Percentiles rank a stretch among this genome's conserved stretches.
These are phyloP conservation scores for Elasticomyces elasticus DNA, from an alignment of 495 filamentous ascomycete genomes.

Conservation along the genomic window DNA sequence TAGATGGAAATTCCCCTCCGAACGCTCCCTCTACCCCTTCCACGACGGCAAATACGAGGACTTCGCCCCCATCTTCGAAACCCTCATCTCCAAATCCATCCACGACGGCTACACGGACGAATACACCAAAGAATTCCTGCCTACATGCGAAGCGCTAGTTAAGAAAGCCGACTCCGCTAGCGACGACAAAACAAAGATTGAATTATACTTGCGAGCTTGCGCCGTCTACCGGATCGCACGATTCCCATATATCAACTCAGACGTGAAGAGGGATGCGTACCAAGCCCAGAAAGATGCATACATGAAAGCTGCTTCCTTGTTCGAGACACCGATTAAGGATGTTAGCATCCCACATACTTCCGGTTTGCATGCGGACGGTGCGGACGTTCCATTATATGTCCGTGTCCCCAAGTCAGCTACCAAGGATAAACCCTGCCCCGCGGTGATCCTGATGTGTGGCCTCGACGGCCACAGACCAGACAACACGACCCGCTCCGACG, in stretches of 20 bases:
- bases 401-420: conserved; percentile 41
- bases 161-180: conserved; percentile 35
- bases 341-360: conserved; percentile 46
- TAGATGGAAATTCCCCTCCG: conserved; percentile 49
- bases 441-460: conserved; percentile 60
- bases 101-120: conserved; percentile 52
- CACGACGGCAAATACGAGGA: conserved; percentile 62
- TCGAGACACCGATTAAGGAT: conserved; percentile 47
- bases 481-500: conserved; percentile 55
- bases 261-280: conserved; percentile 48
- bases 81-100: conserved; percentile 50
- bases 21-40: conserved; percentile 35
- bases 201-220: conserved; percentile 58
- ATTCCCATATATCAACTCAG: conserved; percentile 56
- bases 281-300: conserved; percentile 58
- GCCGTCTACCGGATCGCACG: conserved; percentile 61
- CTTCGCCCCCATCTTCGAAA: conserved; percentile 58
- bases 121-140: conserved; percentile 56
- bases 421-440: conserved; percentile 39
- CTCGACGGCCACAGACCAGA: conserved; percentile 69
- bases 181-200: conserved; percentile 38
- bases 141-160: conserved; percentile 43
- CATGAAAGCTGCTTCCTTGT: conserved; percentile 45
- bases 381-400: conserved; percentile 53
- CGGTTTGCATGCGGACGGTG: conserved; percentile 40